Evolutionary conservation across 2,329 filamentous ascomycete genomes (phyloP).

Genomic region (Thermothelomyces thermophilus): DNA sequence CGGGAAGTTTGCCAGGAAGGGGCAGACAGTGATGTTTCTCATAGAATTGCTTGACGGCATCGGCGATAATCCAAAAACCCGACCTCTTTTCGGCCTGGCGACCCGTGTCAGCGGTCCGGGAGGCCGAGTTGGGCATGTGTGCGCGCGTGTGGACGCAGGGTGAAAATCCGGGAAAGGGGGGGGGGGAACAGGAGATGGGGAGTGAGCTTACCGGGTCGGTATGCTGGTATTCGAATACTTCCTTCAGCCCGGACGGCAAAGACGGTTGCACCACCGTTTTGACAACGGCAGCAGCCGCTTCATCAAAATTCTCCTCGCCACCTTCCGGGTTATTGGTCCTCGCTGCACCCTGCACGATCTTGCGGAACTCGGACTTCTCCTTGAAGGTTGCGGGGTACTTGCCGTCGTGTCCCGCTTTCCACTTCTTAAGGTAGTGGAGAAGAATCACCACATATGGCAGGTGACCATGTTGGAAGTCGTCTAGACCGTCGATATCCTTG

Average conservation of each 20-base stretch:
- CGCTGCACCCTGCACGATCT: slow-evolving; percentile 58
- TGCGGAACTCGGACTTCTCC: slow-evolving; percentile 79
- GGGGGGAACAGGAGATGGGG: too few relatives aligned
- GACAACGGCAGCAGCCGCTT: slow-evolving; percentile 79
- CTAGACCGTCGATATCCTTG: slow-evolving; percentile 59
- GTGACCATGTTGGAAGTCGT: slow-evolving; percentile 81
- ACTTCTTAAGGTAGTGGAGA: slow-evolving; percentile 72
- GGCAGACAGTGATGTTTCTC: slow-evolving; percentile 66
- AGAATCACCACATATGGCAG: slow-evolving; percentile 81
- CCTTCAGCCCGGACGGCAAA: slow-evolving; percentile 61
- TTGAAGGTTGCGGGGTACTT: slow-evolving; percentile 66
- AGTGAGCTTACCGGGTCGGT: slow-evolving; percentile 43
- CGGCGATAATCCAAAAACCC: slow-evolving; percentile 83
- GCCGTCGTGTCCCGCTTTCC: slow-evolving; percentile 67
- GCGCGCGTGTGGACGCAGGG: too few relatives aligned
- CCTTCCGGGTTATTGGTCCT: slow-evolving; percentile 72
- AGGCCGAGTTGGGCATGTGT: background rate
- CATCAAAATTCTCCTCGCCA: slow-evolving; percentile 94
- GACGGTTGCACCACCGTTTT: slow-evolving; percentile 71
- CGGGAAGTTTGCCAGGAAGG: slow-evolving; percentile 78
- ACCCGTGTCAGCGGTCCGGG: slow-evolving; percentile 14
- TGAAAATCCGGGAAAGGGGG: too few relatives aligned
- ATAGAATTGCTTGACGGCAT: slow-evolving; percentile 73
- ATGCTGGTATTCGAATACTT: slow-evolving; percentile 67
- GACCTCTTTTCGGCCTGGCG: slow-evolving; percentile 39